Evolutionary conservation across 352 stramenopile species (phyloP).

Genomic region (Blastocystis sp.): DNA sequence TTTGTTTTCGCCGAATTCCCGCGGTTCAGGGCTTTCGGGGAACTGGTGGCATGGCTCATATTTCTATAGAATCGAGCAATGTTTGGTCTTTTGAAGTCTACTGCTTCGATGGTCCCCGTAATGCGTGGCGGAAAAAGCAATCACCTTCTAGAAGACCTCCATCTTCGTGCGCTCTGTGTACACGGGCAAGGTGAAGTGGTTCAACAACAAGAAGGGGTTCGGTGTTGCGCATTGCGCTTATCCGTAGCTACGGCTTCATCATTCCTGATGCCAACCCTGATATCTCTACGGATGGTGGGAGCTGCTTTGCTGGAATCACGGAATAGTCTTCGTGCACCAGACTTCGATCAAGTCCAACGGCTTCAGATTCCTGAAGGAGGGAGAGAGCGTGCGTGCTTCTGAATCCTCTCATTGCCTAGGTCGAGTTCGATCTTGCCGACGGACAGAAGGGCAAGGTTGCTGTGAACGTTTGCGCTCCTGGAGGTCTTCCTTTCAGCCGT

Average conservation of each 20-base stretch:
- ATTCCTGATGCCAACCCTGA: conserved; percentile 51
- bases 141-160: conserved; percentile 39
- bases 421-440: conserved; percentile 60
- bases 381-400: conserved; percentile 6
- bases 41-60: neutral
- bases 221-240: neutral
- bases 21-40: neutral
- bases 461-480: conserved; percentile 55
- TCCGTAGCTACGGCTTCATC: conserved; percentile 58
- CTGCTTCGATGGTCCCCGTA: conserved; percentile 15
- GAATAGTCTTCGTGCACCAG: conserved; percentile 60
- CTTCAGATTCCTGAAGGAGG: conserved; percentile 62
- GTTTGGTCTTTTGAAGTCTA: conserved; percentile 42
- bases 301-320: neutral
- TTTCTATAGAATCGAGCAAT: neutral
- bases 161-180: conserved; percentile 35
- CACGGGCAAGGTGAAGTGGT: conserved; percentile 62
- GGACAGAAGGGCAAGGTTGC: conserved; percentile 43
- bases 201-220: conserved; percentile 68
- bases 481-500: conserved; percentile 57
- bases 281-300: conserved; percentile 20
- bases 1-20: neutral
- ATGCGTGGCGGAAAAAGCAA: neutral
- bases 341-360: conserved; percentile 45
- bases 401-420: neutral